Evolutionary conservation across 495 filamentous ascomycete genomes (phyloP), one percentile per base, ranked within the genome.

Genomic region (Aspergillus egyptiacus): DNA sequence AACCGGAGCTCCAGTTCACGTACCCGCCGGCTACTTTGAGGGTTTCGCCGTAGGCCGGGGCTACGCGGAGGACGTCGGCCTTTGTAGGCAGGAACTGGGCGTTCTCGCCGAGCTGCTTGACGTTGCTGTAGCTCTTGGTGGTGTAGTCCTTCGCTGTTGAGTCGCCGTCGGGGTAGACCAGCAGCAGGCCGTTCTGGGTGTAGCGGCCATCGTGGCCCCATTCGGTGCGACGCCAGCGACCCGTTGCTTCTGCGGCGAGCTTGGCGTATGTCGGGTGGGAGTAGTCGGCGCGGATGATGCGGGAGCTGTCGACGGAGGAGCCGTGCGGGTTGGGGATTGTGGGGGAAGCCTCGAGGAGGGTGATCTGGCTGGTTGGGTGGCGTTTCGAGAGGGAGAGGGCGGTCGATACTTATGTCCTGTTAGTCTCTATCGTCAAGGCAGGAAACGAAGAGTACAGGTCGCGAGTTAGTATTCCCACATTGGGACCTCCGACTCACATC

Each of bases 231-330:
- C 89, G 79, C 91, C 91, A 97, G 59, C 72, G 68, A 15, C 65
- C 57, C 42, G 86, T 85, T 4, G 89, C 90, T 6, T 74, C 63
- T 1, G 77, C 68, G 5, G 80, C 86, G 36, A 96, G 81, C 7
- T 69, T 63, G 9, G 85, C 74, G 63, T 96, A 95, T 2, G 76
- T 78, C 2, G 77, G 67, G 61, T 87, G 76, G 2, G 81, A 75
- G 62, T 96, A 96, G 70, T 96, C 90, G 30, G 89, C 71, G 20
- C 91, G 78, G 49, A 96, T 75, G 57, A 91, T 87, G 41, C 86
- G 83, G 15, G 84, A 87, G 32, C 74, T 78, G 70, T 91, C 88
- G 56, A 87, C 78, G 41, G 81, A 86, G 22, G 85, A 77, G 48
- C 81, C 80, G 55, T 90, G 78, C 3, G 79, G 79, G 50, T 84